These are phyloP conservation scores for Coniochaeta sp. DNA, from an alignment of 2,329 filamentous ascomycete genomes.

Conservation along the genomic window DNA sequence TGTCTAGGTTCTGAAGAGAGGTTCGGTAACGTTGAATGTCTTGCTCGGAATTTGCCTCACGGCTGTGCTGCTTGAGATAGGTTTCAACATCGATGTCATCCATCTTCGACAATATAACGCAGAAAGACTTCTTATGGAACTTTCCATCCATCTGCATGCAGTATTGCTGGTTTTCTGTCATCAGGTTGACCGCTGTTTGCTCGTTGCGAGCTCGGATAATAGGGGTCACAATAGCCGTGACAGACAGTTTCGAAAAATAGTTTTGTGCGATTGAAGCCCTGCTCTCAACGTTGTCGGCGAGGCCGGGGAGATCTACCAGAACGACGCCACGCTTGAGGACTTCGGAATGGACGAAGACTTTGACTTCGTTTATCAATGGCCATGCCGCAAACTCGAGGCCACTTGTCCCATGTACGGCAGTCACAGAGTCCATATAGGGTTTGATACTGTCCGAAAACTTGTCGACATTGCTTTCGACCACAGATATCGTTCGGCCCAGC, in stretches of 20 bases:
- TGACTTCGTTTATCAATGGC: conserved; percentile 27
- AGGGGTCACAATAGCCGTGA: conserved; percentile 19
- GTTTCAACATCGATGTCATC: conserved; percentile 17
- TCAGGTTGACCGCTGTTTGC: conserved; percentile 11
- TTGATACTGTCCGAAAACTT: conserved; percentile 11
- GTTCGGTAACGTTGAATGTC: background rate
- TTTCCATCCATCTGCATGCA: conserved; percentile 19
- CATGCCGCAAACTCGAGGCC: conserved; percentile 20
- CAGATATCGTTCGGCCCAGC: background rate
- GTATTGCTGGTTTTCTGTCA: conserved; percentile 17
- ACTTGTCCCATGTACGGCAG: background rate
- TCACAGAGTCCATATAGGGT: conserved; percentile 19
- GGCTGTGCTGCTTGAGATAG: background rate
- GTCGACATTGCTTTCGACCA: conserved; percentile 3
- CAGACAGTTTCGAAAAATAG: conserved; percentile 12
- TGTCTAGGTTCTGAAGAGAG: background rate
- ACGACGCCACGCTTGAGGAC: conserved; percentile 39
- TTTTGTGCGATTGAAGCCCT: conserved; percentile 15
- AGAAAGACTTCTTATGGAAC: conserved; percentile 12
- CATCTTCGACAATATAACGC: conserved; percentile 19
- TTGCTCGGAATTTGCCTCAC: background rate
- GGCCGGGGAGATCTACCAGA: conserved; percentile 46
- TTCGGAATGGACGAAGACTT: conserved; percentile 34
- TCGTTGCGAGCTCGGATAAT: conserved; percentile 19
- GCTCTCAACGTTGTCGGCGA: conserved; percentile 29